Evolutionary conservation across 306 rosid genomes (phyloP), one percentile per base, ranked within the genome.

Genomic region (Elaeagnus macrophylla): DNA sequence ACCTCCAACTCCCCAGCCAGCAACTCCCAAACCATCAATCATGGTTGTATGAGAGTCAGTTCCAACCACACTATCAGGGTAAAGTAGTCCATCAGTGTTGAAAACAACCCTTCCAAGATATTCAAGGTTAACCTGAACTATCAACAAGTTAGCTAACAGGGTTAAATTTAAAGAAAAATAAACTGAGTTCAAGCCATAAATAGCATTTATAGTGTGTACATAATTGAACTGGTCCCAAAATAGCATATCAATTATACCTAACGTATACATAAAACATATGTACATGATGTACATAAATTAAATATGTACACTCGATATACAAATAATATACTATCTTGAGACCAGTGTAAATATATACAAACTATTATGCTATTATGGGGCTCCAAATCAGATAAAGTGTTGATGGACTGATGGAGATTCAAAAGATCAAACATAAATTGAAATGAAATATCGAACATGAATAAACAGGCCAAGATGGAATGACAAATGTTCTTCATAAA

Each of bases 1-100:
- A 68, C 97, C 95, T 48, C 97, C 95, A 65, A 90, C 95, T 59
- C 95, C 94, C 95, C 95, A 90, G 39, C 97, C 95, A 61, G 97
- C 95, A 65, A 86, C 97, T 39, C 95, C 90, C 62, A 90, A 80
- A 52, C 97, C 95, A 53, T 90, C 97, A 45, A 90, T 90, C 97
- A 90, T 90, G 49, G 95, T 83, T 58, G 95, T 90, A 59, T 86
- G 95, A 60, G 97, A 90, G 72, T 90, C 90, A 56, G 95, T 90
- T 72, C 95, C 95, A 74, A 90, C 94, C 63, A 86, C 97, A 72
- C 97, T 86, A 67, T 90, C 97, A 14, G 95, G 97, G 72, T 86
- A 83, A 56, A 90, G 94, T 51, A 90, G 36, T 56, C 95, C 95
- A 43, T 82, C 83, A 32, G 61, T 63, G 80, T 90, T 86, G 86